Evolutionary conservation across 345 rosid species (phyloP).

Genomic region (Zanthoxylum bungeanum): DNA sequence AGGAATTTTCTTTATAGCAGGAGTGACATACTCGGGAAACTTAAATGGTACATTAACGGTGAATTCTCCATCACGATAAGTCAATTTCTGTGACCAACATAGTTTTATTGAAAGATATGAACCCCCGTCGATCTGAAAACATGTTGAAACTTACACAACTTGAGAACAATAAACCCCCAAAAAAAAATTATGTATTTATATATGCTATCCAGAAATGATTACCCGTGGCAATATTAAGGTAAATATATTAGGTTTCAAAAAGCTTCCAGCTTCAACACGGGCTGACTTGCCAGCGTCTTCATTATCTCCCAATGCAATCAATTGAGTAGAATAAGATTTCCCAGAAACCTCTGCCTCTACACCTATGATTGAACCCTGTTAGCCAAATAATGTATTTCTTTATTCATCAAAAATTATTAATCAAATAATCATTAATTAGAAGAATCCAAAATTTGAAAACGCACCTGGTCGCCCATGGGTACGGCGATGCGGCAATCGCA

Average conservation of each 20-base stretch:
- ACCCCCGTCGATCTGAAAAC: conserved; percentile 81
- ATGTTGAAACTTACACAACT: background rate
- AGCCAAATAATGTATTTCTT: conserved; percentile 55
- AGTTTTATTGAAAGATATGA: conserved; percentile 62
- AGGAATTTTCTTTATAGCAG: conserved; percentile 69
- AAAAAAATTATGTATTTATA: background rate
- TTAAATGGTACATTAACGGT: conserved; percentile 63
- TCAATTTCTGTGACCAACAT: conserved; percentile 75
- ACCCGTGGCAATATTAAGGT: conserved; percentile 79
- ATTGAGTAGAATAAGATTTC: conserved; percentile 53
- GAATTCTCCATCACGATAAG: conserved; percentile 52
- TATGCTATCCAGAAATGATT: background rate
- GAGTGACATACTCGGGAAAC: conserved; percentile 83
- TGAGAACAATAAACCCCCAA: background rate
- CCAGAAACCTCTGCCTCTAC: conserved; percentile 73
- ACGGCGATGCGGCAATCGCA: conserved; percentile 85
- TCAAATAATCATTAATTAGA: background rate
- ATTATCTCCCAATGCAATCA: conserved; percentile 40
- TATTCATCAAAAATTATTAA: conserved; percentile 26
- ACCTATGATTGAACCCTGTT: conserved; percentile 98
- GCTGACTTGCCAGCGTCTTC: conserved; percentile 41
- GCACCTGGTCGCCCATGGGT: conserved; percentile 91
- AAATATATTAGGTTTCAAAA: conserved; percentile 64
- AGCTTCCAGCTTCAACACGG: conserved; percentile 50
- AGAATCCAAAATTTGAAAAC: background rate